Base-by-base conservation (phyloP, 2,329 filamentous ascomycete species). In the Dactylellina haptotyla region DNA sequence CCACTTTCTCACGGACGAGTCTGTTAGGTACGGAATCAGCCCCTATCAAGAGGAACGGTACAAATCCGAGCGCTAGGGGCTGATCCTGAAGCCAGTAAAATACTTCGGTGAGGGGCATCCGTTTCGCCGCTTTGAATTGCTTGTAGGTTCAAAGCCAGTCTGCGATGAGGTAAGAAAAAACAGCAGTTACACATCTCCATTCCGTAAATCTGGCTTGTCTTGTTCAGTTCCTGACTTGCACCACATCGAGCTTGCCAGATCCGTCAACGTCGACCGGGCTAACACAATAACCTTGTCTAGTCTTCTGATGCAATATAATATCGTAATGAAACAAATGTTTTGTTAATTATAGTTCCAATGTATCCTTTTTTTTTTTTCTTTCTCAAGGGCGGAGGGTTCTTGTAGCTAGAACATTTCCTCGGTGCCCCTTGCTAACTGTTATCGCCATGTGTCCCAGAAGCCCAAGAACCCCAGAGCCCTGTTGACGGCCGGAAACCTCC, bases 201-300 rank as follows among this genome's bases (percentile, higher is more conserved):
- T 41, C 43, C 53, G 34, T 67, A 25, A 67, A 45, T 41, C 39
- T 23, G 39, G 39, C n/a, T n/a, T n/a, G n/a, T n/a, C n/a, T n/a
- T n/a, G n/a, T 51, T 48, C 46, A 16, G 16, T 41, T 14, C 30
- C 1, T 56, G 53, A 58, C 43, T 43, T 48, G 30, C 51, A 34
- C 53, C 53, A 53, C 63, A 41, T 67, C 51, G 25, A 67, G 32
- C 53, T 67, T 59, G 34, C 63, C 53, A 67, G 63, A 67, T 67
- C 63, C 63, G 63, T 67, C 63, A 43, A 67, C 43, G 51, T 51
- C 43, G 43, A 50, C 34, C 20, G 1, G 45, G 4, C 43, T 34
- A n/a, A 32, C 30, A 50, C 26, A 43, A 58, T 59, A 12, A 18
- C n/a, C 53, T 41, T 41, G 53, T 56, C 30, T 48, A 37, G 48